Conservation (phyloP, 805 yeast genomes). For the Candida takata region DNA sequence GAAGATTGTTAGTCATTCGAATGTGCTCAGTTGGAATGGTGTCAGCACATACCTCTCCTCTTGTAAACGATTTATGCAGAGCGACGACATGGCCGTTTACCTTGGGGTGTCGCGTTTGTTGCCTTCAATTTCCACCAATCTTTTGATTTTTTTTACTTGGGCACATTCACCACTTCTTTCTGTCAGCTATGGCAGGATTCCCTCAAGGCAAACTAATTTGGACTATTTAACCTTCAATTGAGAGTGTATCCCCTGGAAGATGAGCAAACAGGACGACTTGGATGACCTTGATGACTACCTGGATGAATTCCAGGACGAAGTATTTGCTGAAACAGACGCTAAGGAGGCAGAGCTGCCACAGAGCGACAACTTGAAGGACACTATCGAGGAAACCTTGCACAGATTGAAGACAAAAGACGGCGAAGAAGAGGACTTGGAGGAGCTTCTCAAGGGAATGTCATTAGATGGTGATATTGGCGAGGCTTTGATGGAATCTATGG, state of each 20-base stretch:
- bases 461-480: constrained; percentile 44
- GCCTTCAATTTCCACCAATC: too few species aligned
- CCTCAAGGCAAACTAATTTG: too few species aligned
- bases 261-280: constrained; percentile 61
- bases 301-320: constrained; percentile 77
- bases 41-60: constrained; percentile 71
- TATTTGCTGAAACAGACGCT: constrained; percentile 44
- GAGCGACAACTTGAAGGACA: constrained; percentile 48
- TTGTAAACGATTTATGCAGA: constrained; percentile 55
- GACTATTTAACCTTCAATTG: too few species aligned
- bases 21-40: too few species aligned
- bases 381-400: constrained; percentile 73
- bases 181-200: too few species aligned
- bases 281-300: constrained; percentile 85
- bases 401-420: constrained; percentile 60
- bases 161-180: not conserved
- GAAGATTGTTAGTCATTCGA: too few species aligned
- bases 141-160: too few species aligned
- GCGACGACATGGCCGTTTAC: constrained; percentile 11
- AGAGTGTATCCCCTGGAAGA: too few species aligned
- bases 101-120: too few species aligned
- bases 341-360: constrained; percentile 44
- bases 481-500: constrained; percentile 64
- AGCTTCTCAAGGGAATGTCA: constrained; percentile 57
- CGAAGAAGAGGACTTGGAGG: constrained; percentile 47